phyloP scores from a whole-genome alignment of 148 eudicot genomes.

The Arctostaphylos glauca region DNA sequence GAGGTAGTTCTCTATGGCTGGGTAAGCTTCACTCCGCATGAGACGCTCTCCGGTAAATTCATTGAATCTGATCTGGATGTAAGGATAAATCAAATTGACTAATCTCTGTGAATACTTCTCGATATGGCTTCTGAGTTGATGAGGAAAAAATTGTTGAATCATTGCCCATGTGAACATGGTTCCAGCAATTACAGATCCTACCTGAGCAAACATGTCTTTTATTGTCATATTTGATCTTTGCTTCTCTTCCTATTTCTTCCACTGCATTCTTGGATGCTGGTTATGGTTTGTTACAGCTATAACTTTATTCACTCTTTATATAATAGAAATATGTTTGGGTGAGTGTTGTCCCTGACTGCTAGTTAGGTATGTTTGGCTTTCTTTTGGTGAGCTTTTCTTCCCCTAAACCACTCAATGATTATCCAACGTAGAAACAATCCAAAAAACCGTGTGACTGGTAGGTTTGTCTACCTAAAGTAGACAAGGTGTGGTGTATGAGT shows the following conservation, averaged over 20 bases:
- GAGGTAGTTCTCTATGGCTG: conserved; percentile 32
- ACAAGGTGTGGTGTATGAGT: background rate
- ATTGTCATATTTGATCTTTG: background rate
- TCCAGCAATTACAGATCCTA: conserved; percentile 28
- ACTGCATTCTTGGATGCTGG: background rate
- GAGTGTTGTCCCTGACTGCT: background rate
- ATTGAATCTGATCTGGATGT: conserved; percentile 31
- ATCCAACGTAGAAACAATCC: background rate
- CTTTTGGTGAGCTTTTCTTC: background rate
- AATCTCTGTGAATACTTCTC: conserved; percentile 15
- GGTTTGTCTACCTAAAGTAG: background rate
- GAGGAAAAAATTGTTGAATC: conserved; percentile 33
- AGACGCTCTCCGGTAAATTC: conserved; percentile 26
- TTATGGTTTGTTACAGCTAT: background rate
- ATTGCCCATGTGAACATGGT: conserved; percentile 38
- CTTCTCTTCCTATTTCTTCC: background rate
- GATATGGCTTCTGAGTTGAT: background rate
- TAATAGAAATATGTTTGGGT: background rate
- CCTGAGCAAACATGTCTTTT: conserved; percentile 8
- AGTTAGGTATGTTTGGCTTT: background rate
- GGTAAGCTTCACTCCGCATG: conserved; percentile 27
- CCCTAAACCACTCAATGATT: background rate
- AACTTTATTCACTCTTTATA: background rate
- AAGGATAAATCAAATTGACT: conserved; percentile 25
- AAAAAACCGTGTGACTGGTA: background rate